Base-by-base conservation (phyloP, 805 yeast genomes). In the Tetrapisispora pingtungensis region DNA sequence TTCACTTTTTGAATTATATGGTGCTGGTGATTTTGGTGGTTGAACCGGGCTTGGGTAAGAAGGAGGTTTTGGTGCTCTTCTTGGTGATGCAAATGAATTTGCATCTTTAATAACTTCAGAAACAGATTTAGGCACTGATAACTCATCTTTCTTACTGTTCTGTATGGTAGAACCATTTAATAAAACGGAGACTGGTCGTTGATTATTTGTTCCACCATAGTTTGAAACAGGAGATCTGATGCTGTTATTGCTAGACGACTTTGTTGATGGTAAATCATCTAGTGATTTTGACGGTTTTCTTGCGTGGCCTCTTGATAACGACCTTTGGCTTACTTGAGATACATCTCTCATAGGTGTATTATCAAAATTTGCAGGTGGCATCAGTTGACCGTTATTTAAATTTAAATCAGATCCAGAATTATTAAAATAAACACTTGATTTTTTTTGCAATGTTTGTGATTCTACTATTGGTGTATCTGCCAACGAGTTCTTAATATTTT, bases 1-100 rank as follows among this genome's bases (percentile, higher is more conserved):
- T 5, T n/a, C 22, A 10, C 14, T 20, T 26, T 13, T 15, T 6
- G 26, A 27, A 10, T 26, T 36, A 22, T 35, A 31, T 7, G 41
- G 41, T 4, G 34, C 33, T 32, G 45, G 45, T n/a, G 45, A 42
- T 42, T 26, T 42, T 24, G 62, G 62, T 18, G 66, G 57, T 43
- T 62, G 65, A 8, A 67, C 64, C 4, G 73, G 72, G 24, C 70
- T 65, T 35, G 71, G 68, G 28, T 59, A 64, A 1, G 70, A 54
- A 3, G 87, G 87, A 1, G 87, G 86, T 43, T 72, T 72, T 2
- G 88, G 88, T 0, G 87, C 84, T 52, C 67, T 77, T 58, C 87
- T 70, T n/a, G 87, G 86, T 0, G 86, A 80, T 28, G 70, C 64
- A 56, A 80, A 81, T 17, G 45, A 15, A 19, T 46, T 35, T 14